Evolutionary conservation across 2,329 filamentous ascomycete genomes (phyloP).

Genomic region (Ceratocystis smalleyi): DNA sequence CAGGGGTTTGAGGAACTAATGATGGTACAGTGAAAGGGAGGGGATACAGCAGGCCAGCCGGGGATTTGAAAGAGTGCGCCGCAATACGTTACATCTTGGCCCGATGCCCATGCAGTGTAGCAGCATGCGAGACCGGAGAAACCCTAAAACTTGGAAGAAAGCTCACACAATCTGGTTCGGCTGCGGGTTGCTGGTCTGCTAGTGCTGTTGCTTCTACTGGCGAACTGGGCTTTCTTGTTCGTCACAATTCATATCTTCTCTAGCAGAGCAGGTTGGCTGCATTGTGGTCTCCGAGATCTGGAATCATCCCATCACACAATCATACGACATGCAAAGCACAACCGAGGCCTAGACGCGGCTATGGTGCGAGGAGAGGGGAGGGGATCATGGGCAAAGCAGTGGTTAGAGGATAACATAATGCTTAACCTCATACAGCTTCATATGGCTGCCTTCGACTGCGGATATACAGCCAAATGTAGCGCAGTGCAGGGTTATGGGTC

Average conservation of each 20-base stretch:
- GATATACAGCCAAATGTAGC: no score
- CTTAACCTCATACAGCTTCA: no score
- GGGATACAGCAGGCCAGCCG: neutral
- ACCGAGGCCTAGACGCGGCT: neutral
- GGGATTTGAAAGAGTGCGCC: neutral
- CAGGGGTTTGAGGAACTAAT: neutral
- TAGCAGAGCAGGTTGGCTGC: neutral
- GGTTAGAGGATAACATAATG: neutral
- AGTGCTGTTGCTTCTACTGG: no score
- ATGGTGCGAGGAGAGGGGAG: neutral
- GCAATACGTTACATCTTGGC: neutral
- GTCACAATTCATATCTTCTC: neutral
- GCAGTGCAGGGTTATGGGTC: neutral
- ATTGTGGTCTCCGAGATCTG: neutral
- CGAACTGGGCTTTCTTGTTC: no score
- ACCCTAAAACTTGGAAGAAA: neutral
- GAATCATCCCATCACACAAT: neutral
- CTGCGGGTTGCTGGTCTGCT: no score
- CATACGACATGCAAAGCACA: neutral
- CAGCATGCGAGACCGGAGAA: neutral
- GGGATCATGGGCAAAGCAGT: neutral
- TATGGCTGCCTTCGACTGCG: no score
- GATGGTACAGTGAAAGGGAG: neutral
- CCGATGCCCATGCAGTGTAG: neutral
- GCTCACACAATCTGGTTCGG: no score